Percentiles rank a stretch among this genome's conserved stretches.
Evolutionary conservation across 1,284 basidiomycete genomes (phyloP).

Genomic region (Pseudozyma tsukubaensis): DNA sequence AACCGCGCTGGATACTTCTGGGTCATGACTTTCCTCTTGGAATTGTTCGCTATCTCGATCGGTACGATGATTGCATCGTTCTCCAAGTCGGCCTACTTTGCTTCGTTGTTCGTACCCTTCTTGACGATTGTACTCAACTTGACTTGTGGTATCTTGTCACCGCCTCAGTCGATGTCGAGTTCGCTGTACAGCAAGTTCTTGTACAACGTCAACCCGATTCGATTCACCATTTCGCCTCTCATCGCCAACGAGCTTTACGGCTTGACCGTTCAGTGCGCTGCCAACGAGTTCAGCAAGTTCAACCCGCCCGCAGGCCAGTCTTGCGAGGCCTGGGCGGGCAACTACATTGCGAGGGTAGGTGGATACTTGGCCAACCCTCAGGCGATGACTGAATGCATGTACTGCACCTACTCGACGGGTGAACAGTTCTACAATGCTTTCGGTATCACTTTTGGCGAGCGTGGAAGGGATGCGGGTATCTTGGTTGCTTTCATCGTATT

Average conservation of each 20-base stretch:
- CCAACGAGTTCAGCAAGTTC: slow-evolving; percentile 75
- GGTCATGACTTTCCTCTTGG: slow-evolving; percentile 69
- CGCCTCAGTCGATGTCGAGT: slow-evolving; percentile 67
- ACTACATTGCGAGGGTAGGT: slow-evolving; percentile 73
- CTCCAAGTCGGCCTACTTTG: slow-evolving; percentile 74
- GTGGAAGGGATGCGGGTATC: slow-evolving; percentile 57
- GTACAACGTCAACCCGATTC: slow-evolving; percentile 63
- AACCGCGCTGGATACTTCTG: slow-evolving; percentile 79
- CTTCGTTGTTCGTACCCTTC: slow-evolving; percentile 82
- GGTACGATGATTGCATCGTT: slow-evolving; percentile 70
- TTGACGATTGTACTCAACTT: slow-evolving; percentile 72
- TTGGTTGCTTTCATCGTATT: slow-evolving; percentile 55
- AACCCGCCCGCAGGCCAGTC: slow-evolving; percentile 80
- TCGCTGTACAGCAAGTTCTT: slow-evolving; percentile 56
- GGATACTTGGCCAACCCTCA: slow-evolving; percentile 83
- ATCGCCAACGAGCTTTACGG: slow-evolving; percentile 84
- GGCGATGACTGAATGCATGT: slow-evolving; percentile 76
- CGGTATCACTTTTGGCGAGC: slow-evolving; percentile 74
- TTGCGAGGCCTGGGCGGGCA: slow-evolving; percentile 73
- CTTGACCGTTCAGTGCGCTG: slow-evolving; percentile 76
- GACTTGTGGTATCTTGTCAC: slow-evolving; percentile 77
- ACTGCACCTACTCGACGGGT: slow-evolving; percentile 78
- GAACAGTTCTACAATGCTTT: slow-evolving; percentile 79
- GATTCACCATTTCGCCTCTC: slow-evolving; percentile 70
- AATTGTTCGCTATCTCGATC: slow-evolving; percentile 57